Evolutionary conservation across 805 yeast species (phyloP), one percentile per base, ranked within the genome.

Genomic region (Candida peoriensis): DNA sequence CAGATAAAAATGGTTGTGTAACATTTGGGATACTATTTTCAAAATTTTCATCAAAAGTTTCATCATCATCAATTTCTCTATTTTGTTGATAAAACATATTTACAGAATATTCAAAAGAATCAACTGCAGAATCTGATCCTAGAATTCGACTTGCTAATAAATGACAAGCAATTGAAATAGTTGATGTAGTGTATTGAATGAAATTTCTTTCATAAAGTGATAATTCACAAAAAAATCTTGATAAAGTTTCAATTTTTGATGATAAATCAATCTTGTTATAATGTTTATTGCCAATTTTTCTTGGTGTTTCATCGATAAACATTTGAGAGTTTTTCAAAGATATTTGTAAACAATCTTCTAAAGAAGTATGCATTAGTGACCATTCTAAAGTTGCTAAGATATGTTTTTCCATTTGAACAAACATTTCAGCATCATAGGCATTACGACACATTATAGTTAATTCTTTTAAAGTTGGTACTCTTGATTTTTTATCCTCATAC

Each of bases 341-440:
- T 3, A 51, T 32, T 29, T 51, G 56, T 7, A 52, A 37, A 39
- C 55, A 47, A 28, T 52, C 57, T 33, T 52, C 57, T 19, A 52
- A 37, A 5, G 57, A 52, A 4, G 55, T 38, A 32, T 48, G 51
- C 2, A 44, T 27, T 12, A 52, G 43, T 15, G 68, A 60, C 94
- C 94, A 84, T 36, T 79, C 76, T 41, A 86, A 64, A 0, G 93
- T 81, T 19, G 71, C 60, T 39, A 85, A 64, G 12, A 85, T 74
- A 52, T 84, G 94, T 45, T 74, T 64, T 58, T 85, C 95, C 93
- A 84, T 84, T 56, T 83, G 93, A 17, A 71, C 63, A 54, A 77
- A 76, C 76, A 77, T 74, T 28, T 72, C 70, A 25, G 66, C 64
- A 41, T 75, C 80, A 51, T 82, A 84, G 9, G 70, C 70, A 42